Evolutionary conservation across 768 basidiomycete species (phyloP).

Genomic region (Suillus sp.): DNA sequence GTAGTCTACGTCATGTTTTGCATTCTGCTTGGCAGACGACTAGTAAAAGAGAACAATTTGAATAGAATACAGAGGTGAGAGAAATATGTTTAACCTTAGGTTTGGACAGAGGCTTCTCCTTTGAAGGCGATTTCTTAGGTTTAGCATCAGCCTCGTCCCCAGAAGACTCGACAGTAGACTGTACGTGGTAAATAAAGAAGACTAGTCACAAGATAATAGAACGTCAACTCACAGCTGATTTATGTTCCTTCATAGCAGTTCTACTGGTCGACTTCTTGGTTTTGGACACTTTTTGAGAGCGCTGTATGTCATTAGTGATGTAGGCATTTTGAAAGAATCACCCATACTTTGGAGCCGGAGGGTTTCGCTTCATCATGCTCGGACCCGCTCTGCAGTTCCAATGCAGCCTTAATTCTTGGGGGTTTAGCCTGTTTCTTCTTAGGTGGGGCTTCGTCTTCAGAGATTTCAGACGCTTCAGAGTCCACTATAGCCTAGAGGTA

Average conservation of each 20-base stretch:
- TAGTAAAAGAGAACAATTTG: conserved; percentile 7
- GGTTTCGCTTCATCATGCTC: background rate
- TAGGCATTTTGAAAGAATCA: background rate
- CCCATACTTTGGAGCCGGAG: background rate
- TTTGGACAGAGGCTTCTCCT: conserved; percentile 18
- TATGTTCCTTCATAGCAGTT: conserved; percentile 7
- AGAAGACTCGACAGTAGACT: conserved; percentile 33
- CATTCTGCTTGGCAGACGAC: background rate
- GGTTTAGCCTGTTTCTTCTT: background rate
- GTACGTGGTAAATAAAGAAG: background rate
- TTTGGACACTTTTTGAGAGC: background rate
- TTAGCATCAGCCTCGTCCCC: conserved; percentile 26
- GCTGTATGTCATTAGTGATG: background rate
- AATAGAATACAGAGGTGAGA: background rate
- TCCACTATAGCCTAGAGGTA: background rate
- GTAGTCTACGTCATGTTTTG: background rate
- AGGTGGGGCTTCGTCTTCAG: conserved; percentile 1
- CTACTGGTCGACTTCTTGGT: background rate
- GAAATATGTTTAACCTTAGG: background rate
- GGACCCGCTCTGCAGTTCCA: background rate
- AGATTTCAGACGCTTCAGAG: background rate
- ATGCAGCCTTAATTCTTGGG: background rate
- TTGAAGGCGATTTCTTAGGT: conserved; percentile 13
- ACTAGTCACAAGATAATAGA: background rate
- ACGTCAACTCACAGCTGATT: conserved; percentile 11